These are phyloP conservation scores for Russula lepida DNA, from an alignment of 768 basidiomycete genomes.

Conservation along the genomic window DNA sequence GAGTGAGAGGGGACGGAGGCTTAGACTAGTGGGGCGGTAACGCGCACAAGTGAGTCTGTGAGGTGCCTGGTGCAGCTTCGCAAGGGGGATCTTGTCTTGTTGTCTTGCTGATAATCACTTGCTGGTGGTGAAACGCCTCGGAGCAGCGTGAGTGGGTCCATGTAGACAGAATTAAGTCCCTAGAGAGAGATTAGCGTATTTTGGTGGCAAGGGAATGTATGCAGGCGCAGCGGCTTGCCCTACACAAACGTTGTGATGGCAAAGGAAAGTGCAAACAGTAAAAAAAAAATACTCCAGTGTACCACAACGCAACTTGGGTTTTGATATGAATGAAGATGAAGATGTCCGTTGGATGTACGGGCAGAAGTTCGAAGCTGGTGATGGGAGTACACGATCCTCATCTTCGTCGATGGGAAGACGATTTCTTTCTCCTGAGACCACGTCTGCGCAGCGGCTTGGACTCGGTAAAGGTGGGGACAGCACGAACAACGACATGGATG, in stretches of 20 bases:
- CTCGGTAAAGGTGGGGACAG: background rate
- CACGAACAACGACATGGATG: conserved; percentile 15
- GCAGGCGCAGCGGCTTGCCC: no score
- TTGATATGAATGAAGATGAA: conserved; percentile 17
- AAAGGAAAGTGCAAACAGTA: no score
- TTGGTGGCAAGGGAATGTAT: no score
- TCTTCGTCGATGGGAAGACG: conserved; percentile 8
- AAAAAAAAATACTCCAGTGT: conserved; percentile 43
- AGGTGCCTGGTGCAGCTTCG: no score
- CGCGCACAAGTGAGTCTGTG: conserved; percentile 47
- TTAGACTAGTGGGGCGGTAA: conserved; percentile 57
- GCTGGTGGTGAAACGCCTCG: no score
- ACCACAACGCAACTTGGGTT: conserved; percentile 27
- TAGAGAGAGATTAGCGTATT: no score
- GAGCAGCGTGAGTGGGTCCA: no score
- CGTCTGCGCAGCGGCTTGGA: background rate
- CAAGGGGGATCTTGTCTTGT: no score
- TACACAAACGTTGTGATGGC: no score
- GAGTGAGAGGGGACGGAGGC: conserved; percentile 64
- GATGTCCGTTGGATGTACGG: background rate
- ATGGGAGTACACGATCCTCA: conserved; percentile 15
- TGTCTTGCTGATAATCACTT: no score
- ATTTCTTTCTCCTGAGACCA: background rate
- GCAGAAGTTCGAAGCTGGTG: background rate
- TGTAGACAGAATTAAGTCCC: no score